Conservation (phyloP, 2,329 filamentous ascomycete genomes). For the Penicillium sp. region DNA sequence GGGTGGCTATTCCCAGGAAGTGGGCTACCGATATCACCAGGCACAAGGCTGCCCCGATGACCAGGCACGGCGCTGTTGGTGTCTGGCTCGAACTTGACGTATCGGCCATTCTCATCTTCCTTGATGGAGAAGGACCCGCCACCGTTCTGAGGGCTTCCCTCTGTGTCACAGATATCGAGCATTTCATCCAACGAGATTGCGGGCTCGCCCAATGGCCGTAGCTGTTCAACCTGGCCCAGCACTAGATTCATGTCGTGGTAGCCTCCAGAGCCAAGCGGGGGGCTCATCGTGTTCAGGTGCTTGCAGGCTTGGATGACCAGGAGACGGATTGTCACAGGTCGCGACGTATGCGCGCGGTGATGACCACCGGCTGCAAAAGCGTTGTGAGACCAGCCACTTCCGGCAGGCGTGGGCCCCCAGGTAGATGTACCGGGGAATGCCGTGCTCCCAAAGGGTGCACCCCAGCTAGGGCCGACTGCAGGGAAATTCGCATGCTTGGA, state of each 20-base stretch:
- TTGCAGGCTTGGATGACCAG: slow-evolving; percentile 77
- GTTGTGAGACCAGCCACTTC: slow-evolving; percentile 45
- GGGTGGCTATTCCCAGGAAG: slow-evolving; percentile 45
- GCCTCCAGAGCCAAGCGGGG: slow-evolving; percentile 49
- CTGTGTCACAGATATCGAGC: slow-evolving; percentile 80
- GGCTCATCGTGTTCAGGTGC: slow-evolving; percentile 47
- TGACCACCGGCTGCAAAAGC: slow-evolving; percentile 49
- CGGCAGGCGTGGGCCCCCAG: slow-evolving; percentile 40
- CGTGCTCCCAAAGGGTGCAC: slow-evolving; percentile 36
- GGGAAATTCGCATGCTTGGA: slow-evolving; percentile 33
- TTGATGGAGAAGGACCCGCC: slow-evolving; percentile 79
- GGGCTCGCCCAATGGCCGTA: slow-evolving; percentile 57
- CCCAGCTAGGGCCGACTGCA: slow-evolving; percentile 28
- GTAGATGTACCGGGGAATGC: slow-evolving; percentile 34
- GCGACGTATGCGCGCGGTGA: slow-evolving; percentile 54
- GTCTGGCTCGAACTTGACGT: slow-evolving; percentile 52
- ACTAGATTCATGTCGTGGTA: slow-evolving; percentile 66
- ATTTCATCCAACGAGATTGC: slow-evolving; percentile 63
- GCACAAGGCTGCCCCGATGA: slow-evolving; percentile 44
- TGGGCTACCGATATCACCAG: slow-evolving; percentile 68
- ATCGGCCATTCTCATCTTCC: slow-evolving; percentile 45
- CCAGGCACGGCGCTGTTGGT: slow-evolving; percentile 43
- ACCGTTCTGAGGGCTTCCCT: slow-evolving; percentile 79
- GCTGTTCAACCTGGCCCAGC: slow-evolving; percentile 60
- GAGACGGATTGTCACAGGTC: slow-evolving; percentile 65